A percentile compares a stretch with the other conserved stretches of the same genome.
Evolutionary conservation across 2,329 filamentous ascomycete genomes (phyloP).

Genomic region (Diplocarpon rosae): DNA sequence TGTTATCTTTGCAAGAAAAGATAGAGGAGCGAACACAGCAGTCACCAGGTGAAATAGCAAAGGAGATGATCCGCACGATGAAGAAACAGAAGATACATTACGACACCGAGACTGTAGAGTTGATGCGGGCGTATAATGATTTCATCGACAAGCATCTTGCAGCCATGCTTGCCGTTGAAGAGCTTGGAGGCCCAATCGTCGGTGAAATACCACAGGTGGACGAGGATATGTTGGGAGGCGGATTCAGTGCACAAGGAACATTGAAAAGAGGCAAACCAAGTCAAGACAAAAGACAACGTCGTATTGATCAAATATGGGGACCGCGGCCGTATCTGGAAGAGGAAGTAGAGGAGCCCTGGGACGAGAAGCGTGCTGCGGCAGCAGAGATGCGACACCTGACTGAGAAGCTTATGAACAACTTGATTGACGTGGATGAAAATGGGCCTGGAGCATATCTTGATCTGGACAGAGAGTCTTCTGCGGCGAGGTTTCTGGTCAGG

Average conservation of each 20-base stretch:
- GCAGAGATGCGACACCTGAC: conserved; percentile 51
- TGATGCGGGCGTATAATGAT: conserved; percentile 52
- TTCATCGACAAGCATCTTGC: conserved; percentile 66
- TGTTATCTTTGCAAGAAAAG: conserved; percentile 46
- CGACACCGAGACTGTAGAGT: conserved; percentile 45
- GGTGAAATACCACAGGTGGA: conserved; percentile 60
- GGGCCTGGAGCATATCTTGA: conserved; percentile 46
- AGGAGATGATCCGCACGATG: conserved; percentile 51
- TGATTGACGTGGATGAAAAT: conserved; percentile 43
- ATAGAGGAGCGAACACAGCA: conserved; percentile 46
- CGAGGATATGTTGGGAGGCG: conserved; percentile 45
- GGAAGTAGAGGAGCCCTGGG: conserved; percentile 31
- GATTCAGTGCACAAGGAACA: conserved; percentile 50
- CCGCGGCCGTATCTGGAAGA: conserved; percentile 30
- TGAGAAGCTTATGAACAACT: conserved; percentile 48
- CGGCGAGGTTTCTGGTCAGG: conserved; percentile 51
- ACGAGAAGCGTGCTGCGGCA: conserved; percentile 32
- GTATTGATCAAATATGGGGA: conserved; percentile 54
- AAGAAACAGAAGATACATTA: conserved; percentile 47
- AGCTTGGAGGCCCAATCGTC: conserved; percentile 72
- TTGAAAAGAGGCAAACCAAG: conserved; percentile 38
- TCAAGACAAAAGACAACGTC: conserved; percentile 42
- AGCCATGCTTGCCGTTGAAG: conserved; percentile 69
- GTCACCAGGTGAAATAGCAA: conserved; percentile 48
- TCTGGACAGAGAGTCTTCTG: conserved; percentile 48